Evolutionary conservation across 306 rosid genomes (phyloP), one percentile per base, ranked within the genome.

Genomic region (Betula pendula): DNA sequence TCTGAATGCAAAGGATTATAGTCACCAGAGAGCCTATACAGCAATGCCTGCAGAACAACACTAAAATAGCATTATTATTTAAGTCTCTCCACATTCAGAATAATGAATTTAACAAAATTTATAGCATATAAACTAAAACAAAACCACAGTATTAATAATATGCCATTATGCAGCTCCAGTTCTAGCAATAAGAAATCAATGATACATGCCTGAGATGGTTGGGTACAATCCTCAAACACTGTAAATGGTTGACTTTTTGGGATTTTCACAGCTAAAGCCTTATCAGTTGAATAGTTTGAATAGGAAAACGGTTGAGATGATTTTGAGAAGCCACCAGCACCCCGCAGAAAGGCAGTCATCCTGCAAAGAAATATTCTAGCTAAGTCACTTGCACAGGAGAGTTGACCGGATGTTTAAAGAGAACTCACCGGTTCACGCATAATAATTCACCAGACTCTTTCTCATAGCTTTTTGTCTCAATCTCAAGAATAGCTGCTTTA

Each of bases 321-420:
- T 67, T 73, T 88, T 74, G 99, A 95, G 91, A 95, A 92, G 79
- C 99, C 99, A 74, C 99, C 99, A 74, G 97, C 97, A 74, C 99
- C 97, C 40, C 97, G 97, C 72, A 92, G 89, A 84, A 76, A 95
- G 63, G 31, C 74, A 20, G 96, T 87, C 35, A 73, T n/a, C 86
- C 99, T 92, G 90, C 84, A 86, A 75, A 81, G 80, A 29, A 82
- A 77, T 47, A 53, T 71, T 27, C 59, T 45, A 73, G 27, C 75
- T 79, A 60, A 77, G 89, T 79, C 49, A 80, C 78, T 49, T 56
- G 70, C 73, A 81, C 20, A 51, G 22, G 67, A 77, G 25, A 24
- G 77, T 70, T 77, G 53, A 76, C 43, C 69, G 70, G 66, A 67
- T 29, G 29, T 70, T 80, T 71, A 58, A 70, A 70, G 68, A 65